These are phyloP conservation scores for Pyrus bretschneideri DNA, from an alignment of 306 rosid species.

Conservation along the genomic window DNA sequence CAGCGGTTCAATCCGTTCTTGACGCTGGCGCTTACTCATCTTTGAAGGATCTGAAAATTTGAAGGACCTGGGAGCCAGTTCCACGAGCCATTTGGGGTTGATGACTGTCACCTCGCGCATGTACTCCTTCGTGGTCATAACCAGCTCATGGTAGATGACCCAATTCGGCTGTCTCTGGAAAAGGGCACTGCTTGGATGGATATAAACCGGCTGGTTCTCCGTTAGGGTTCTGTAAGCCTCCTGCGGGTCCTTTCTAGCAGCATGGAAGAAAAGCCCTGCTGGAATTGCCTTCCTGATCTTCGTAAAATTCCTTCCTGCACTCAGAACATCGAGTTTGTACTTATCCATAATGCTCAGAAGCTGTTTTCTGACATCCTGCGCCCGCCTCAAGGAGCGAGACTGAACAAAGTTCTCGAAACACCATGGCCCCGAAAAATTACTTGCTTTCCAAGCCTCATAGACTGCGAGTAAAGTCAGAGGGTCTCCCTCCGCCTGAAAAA, in stretches of 20 bases:
- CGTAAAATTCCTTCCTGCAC: slow-evolving; percentile 70
- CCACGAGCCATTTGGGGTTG: slow-evolving; percentile 87
- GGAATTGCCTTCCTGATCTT: slow-evolving; percentile 81
- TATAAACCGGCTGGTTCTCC: slow-evolving; percentile 83
- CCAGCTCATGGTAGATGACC: slow-evolving; percentile 86
- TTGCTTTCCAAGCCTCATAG: background rate
- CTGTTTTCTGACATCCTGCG: slow-evolving; percentile 13
- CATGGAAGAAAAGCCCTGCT: slow-evolving; percentile 83
- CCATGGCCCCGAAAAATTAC: background rate
- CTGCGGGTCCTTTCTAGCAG: slow-evolving; percentile 75
- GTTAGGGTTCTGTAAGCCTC: slow-evolving; percentile 79
- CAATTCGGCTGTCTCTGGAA: slow-evolving; percentile 82
- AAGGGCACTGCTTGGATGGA: slow-evolving; percentile 69
- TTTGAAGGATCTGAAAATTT: slow-evolving; percentile 77
- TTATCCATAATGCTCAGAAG: slow-evolving; percentile 76
- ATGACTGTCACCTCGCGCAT: slow-evolving; percentile 77
- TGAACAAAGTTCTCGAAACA: background rate
- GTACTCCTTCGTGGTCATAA: slow-evolving; percentile 77
- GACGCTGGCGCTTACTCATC: slow-evolving; percentile 83
- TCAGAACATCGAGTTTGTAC: slow-evolving; percentile 73
- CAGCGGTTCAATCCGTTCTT: slow-evolving; percentile 77
- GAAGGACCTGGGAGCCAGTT: slow-evolving; percentile 71
- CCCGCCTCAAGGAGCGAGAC: background rate
- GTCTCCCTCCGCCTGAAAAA: background rate
- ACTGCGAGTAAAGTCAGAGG: background rate